Percentiles rank a stretch among this genome's conserved stretches.
phyloP scores from a whole-genome alignment of 495 filamentous ascomycete species.

The Extremus antarcticus region DNA sequence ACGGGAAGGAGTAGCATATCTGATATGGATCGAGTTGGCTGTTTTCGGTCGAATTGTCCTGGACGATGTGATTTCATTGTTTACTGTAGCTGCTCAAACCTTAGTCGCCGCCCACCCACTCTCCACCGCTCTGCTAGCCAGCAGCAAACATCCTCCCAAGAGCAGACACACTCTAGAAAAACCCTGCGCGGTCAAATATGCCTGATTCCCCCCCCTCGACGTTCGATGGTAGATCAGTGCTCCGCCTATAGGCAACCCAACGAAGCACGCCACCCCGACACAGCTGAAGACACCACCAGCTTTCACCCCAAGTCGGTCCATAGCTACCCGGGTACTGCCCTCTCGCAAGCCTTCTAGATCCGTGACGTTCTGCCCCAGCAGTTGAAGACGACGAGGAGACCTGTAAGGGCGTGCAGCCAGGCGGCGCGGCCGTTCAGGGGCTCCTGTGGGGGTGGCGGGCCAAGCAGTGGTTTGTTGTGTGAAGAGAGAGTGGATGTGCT shows the following conservation, averaged over 20 bases:
- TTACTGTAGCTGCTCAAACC: too few relatives aligned
- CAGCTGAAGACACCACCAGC: conserved; percentile 10
- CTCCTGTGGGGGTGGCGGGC: not conserved
- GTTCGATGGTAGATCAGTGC: conserved; percentile 8
- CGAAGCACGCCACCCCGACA: conserved; percentile 15
- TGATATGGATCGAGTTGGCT: too few relatives aligned
- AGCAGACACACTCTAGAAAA: conserved; percentile 14
- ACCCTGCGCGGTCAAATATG: conserved; percentile 16
- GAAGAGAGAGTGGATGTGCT: too few relatives aligned
- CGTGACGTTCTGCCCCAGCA: conserved; percentile 16
- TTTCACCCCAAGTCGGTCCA: conserved; percentile 15
- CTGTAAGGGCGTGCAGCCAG: conserved; percentile 13
- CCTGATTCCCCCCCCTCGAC: not conserved
- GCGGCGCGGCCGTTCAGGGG: conserved; percentile 15
- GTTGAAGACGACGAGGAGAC: conserved; percentile 17
- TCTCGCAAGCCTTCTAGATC: conserved; percentile 3
- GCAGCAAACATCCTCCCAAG: conserved; percentile 8
- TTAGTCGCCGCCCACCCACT: conserved; percentile 15
- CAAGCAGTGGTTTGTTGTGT: not conserved
- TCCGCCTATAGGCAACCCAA: conserved; percentile 18
- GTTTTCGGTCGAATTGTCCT: too few relatives aligned
- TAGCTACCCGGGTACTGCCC: not conserved
- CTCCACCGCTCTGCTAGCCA: conserved; percentile 13
- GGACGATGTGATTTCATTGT: too few relatives aligned
- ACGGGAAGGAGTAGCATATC: too few relatives aligned